Conservation (phyloP, 2,329 filamentous ascomycete species). For the Fusarium tupiense region DNA sequence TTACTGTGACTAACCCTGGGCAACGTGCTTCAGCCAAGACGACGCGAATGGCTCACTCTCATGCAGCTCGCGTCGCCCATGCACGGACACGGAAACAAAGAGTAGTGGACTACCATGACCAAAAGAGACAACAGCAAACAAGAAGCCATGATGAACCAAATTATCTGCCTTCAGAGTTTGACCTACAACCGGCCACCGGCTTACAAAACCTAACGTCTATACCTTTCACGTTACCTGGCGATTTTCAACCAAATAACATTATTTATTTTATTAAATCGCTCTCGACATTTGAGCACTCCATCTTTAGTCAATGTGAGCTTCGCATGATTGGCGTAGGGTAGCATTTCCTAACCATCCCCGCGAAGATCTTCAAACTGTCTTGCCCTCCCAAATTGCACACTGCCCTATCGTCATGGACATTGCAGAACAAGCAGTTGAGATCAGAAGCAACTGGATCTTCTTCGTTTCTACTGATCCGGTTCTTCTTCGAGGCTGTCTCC, state of each 20-base stretch:
- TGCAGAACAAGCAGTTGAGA: background rate
- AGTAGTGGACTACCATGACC: background rate
- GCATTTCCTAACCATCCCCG: too few species aligned
- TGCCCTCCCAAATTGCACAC: background rate
- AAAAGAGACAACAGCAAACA: background rate
- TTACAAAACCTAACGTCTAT: background rate
- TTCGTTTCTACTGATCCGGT: background rate
- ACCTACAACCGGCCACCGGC: rapidly evolving
- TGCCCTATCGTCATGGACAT: background rate
- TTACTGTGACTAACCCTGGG: background rate
- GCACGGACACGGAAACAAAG: background rate
- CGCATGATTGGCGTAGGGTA: background rate
- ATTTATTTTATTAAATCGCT: background rate
- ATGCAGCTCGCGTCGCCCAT: slow-evolving; percentile 10
- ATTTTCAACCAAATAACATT: background rate
- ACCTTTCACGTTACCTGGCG: background rate
- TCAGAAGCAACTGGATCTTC: slow-evolving; percentile 10
- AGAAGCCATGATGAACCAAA: too few species aligned
- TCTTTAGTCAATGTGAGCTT: slow-evolving; percentile 11
- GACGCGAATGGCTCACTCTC: slow-evolving; percentile 1
- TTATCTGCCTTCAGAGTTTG: background rate
- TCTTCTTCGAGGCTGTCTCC: background rate
- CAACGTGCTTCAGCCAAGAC: background rate
- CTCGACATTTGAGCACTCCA: background rate
- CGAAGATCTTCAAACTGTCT: slow-evolving; percentile 2